Evolutionary conservation across 192 early-diverging fungal genomes (phyloP).

Genomic region (Coemansia sp.): DNA sequence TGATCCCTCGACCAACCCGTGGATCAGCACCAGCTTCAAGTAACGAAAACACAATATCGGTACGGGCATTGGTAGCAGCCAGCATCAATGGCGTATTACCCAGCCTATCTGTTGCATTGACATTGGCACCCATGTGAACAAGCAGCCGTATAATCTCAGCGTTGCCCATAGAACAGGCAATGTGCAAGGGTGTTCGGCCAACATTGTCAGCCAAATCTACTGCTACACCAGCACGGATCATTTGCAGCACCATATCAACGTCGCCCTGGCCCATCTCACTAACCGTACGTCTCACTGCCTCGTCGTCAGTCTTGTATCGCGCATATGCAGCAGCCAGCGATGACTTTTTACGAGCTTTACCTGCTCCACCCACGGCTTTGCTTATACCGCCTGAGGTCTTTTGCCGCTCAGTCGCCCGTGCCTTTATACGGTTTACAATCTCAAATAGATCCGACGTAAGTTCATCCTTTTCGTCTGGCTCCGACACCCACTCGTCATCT

Average conservation of each 20-base stretch:
- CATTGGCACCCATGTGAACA: slow-evolving; percentile 41
- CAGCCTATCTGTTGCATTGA: slow-evolving; percentile 24
- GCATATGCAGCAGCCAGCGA: slow-evolving; percentile 18
- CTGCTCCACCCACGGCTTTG: neutral
- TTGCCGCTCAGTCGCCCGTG: slow-evolving; percentile 5
- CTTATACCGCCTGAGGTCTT: neutral
- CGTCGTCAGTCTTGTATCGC: slow-evolving; percentile 15
- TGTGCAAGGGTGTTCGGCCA: slow-evolving; percentile 44
- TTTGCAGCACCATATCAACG: slow-evolving; percentile 19
- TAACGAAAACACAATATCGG: slow-evolving; percentile 26
- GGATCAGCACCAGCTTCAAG: slow-evolving; percentile 47
- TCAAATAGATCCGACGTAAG: neutral
- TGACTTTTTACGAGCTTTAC: neutral
- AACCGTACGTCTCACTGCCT: slow-evolving; percentile 7
- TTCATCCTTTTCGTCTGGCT: slow-evolving; percentile 12
- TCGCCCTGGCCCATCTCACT: slow-evolving; percentile 33
- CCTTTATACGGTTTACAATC: slow-evolving; percentile 8
- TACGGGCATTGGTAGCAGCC: slow-evolving; percentile 31
- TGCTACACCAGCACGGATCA: slow-evolving; percentile 16
- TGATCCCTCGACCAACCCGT: slow-evolving; percentile 24
- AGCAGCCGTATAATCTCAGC: slow-evolving; percentile 25
- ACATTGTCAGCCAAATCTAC: slow-evolving; percentile 20
- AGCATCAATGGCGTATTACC: slow-evolving; percentile 52
- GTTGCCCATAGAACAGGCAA: slow-evolving; percentile 38
- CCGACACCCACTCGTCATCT: slow-evolving; percentile 32